Conservation (phyloP, 2,329 filamentous ascomycete species). For the Aureobasidium namibiae region DNA sequence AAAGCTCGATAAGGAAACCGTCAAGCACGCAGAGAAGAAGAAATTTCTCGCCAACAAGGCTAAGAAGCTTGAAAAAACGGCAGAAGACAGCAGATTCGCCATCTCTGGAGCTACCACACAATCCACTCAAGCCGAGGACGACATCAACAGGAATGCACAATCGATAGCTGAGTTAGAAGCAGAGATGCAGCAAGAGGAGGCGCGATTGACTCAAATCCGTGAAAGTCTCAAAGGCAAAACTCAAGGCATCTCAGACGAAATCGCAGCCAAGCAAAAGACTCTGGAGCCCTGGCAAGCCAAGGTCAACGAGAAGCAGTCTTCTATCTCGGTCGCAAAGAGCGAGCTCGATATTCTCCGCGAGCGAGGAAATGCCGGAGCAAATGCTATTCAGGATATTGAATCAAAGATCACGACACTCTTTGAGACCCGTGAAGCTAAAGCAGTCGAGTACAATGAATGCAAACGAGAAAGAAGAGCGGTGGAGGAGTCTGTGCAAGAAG, state of each 20-base stretch:
- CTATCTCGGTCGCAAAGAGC: constrained; percentile 88
- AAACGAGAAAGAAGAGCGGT: constrained; percentile 63
- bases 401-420: constrained; percentile 68
- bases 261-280: constrained; percentile 83
- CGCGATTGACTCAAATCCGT: constrained; percentile 72
- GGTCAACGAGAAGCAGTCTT: constrained; percentile 91
- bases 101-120: constrained; percentile 67
- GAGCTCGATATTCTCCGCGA: constrained; percentile 88
- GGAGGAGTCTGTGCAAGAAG: constrained; percentile 64
- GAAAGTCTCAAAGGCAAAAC: constrained; percentile 92
- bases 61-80: constrained; percentile 88
- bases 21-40: constrained; percentile 96
- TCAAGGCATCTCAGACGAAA: constrained; percentile 86
- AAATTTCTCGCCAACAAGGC: constrained; percentile 88
- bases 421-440: constrained; percentile 61
- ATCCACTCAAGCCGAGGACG: constrained; percentile 66
- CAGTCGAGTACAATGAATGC: constrained; percentile 65
- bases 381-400: constrained; percentile 75
- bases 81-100: constrained; percentile 66
- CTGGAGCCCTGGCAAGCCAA: constrained; percentile 95
- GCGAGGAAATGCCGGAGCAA: constrained; percentile 77
- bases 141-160: constrained; percentile 67
- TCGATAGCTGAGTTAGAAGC: constrained; percentile 71
- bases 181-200: constrained; percentile 69
- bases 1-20: constrained; percentile 89